Evolutionary conservation across 2,329 filamentous ascomycete species (phyloP).

Genomic region (Myrmaecium sp.): DNA sequence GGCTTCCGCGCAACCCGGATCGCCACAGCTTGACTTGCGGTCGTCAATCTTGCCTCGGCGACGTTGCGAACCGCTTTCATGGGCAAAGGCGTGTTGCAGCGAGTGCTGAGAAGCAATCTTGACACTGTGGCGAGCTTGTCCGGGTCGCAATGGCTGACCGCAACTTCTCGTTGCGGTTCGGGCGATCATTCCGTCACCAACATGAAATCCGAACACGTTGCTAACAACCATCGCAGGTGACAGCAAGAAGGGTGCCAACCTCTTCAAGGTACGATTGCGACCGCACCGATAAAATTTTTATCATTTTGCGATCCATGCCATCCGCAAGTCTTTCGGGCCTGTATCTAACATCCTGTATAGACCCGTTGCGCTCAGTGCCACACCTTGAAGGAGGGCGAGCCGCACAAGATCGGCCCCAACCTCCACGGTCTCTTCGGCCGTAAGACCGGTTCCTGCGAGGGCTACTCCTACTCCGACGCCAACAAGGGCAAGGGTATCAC

Average conservation of each 20-base stretch:
- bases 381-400: conserved; percentile 75
- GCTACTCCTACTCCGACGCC: conserved; percentile 96
- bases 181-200: too few species aligned
- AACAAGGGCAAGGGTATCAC: conserved; percentile 93
- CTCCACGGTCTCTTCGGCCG: conserved; percentile 96
- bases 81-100: too few species aligned
- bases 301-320: neutral
- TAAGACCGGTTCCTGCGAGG: conserved; percentile 78
- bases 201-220: neutral
- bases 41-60: conserved; percentile 16
- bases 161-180: too few species aligned
- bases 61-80: too few species aligned
- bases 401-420: conserved; percentile 96
- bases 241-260: conserved; percentile 87
- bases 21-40: conserved; percentile 8
- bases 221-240: conserved; percentile 45
- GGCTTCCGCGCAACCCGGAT: conserved; percentile 11
- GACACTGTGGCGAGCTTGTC: neutral
- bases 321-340: neutral
- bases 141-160: too few species aligned
- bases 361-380: conserved; percentile 98
- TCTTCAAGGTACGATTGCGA: conserved; percentile 58
- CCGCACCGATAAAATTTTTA: neutral
- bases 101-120: too few species aligned
- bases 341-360: conserved; percentile 21